Evolutionary conservation across 768 basidiomycete species (phyloP).

Genomic region (Tephrocybe sp.): DNA sequence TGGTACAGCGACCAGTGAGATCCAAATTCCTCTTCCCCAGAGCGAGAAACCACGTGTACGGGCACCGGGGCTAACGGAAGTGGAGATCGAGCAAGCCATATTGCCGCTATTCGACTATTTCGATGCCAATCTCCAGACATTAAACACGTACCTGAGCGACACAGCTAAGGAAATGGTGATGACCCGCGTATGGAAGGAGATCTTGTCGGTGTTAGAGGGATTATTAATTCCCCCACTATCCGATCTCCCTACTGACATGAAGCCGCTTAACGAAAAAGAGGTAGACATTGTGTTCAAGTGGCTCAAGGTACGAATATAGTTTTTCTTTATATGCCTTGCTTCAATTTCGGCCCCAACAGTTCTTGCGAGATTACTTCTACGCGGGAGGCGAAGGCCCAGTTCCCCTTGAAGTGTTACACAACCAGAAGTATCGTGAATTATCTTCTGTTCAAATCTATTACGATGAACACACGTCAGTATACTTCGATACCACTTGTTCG

Average conservation of each 20-base stretch:
- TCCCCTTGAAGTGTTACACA: constrained; percentile 82
- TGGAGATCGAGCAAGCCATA: constrained; percentile 94
- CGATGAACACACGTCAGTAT: constrained; percentile 86
- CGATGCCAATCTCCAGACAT: constrained; percentile 86
- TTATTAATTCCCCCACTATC: constrained; percentile 90
- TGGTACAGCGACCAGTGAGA: constrained; percentile 63
- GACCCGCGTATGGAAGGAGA: constrained; percentile 94
- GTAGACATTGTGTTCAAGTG: constrained; percentile 99
- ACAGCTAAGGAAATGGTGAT: constrained; percentile 90
- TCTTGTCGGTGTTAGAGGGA: constrained; percentile 81
- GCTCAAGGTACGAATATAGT: constrained; percentile 65
- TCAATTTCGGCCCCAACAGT: constrained; percentile 45
- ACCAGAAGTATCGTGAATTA: constrained; percentile 92
- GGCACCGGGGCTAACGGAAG: constrained; percentile 83
- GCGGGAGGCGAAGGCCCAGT: constrained; percentile 92
- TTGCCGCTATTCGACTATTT: constrained; percentile 94
- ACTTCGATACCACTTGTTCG: background rate
- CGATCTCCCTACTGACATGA: constrained; percentile 85
- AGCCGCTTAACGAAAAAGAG: constrained; percentile 91
- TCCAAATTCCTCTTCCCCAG: constrained; percentile 73
- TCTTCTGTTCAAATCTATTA: constrained; percentile 92
- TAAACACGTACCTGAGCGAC: constrained; percentile 86
- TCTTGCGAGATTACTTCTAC: constrained; percentile 93
- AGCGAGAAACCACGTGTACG: constrained; percentile 76
- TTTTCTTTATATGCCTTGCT: background rate